These are phyloP conservation scores for Trypanosoma congolense DNA, from an alignment of 208 protist species.

Conservation along the genomic window DNA sequence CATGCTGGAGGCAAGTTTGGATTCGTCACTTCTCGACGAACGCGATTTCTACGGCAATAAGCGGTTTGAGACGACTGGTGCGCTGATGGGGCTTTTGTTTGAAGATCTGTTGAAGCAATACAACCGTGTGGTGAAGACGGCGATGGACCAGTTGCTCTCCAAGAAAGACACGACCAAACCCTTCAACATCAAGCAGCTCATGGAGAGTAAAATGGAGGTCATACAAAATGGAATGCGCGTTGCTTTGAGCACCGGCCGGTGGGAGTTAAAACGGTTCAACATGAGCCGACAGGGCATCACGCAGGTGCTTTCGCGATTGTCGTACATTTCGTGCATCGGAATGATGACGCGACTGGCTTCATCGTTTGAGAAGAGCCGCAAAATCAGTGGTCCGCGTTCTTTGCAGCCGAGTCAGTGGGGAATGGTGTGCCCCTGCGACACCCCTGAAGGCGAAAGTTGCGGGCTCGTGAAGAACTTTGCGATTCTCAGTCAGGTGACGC, in stretches of 20 bases:
- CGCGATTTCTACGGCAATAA: slow-evolving; percentile 99
- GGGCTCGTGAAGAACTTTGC: slow-evolving; percentile 99
- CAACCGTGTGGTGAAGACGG: slow-evolving; percentile 94
- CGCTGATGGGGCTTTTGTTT: slow-evolving; percentile 98
- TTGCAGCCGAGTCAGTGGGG: slow-evolving; percentile 99
- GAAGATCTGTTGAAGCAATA: slow-evolving; percentile 98
- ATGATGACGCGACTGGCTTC: slow-evolving; percentile 99
- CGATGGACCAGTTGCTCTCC: slow-evolving; percentile 82
- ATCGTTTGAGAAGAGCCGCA: slow-evolving; percentile 99
- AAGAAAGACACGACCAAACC: slow-evolving; percentile 85
- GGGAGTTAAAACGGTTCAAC: slow-evolving; percentile 98
- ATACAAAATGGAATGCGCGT: slow-evolving; percentile 97
- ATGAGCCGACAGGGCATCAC: slow-evolving; percentile 94
- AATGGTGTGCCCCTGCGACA: slow-evolving; percentile 99
- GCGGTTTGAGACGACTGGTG: slow-evolving; percentile 96
- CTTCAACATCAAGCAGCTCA: slow-evolving; percentile 92
- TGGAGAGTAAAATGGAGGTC: slow-evolving; percentile 91
- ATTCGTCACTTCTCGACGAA: slow-evolving; percentile 93
- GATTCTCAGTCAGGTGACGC: slow-evolving; percentile 97
- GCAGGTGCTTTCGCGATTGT: slow-evolving; percentile 97
- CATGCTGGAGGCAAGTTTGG: slow-evolving; percentile 92
- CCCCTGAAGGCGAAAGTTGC: slow-evolving; percentile 98
- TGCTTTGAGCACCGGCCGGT: slow-evolving; percentile 96
- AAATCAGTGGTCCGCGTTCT: slow-evolving; percentile 93
- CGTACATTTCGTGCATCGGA: slow-evolving; percentile 97